A percentile compares a stretch with the other conserved stretches of the same genome.
These are phyloP conservation scores for Suillus luteus DNA, from an alignment of 768 basidiomycete genomes.

Conservation along the genomic window DNA sequence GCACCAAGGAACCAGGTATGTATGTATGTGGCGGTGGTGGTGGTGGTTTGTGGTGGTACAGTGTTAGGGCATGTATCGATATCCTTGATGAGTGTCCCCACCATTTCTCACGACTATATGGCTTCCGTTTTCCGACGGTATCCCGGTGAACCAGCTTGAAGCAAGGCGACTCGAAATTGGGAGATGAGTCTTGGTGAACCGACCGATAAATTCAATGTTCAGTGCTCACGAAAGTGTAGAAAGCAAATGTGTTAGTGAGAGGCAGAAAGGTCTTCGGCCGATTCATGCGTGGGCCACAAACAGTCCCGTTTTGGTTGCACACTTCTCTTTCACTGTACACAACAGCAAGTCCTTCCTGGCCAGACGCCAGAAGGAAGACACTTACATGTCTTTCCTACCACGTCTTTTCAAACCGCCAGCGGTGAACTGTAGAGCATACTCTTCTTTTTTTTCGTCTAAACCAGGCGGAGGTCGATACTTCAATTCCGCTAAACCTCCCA, in stretches of 20 bases:
- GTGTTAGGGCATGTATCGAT: neutral
- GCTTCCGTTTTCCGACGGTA: neutral
- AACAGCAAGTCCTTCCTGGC: constrained; percentile 2
- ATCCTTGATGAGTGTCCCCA: too few species aligned
- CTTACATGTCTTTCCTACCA: constrained; percentile 51
- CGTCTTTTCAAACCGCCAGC: constrained; percentile 51
- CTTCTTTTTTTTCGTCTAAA: constrained; percentile 79
- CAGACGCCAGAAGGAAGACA: constrained; percentile 9
- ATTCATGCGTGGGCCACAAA: neutral
- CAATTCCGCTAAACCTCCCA: constrained; percentile 69
- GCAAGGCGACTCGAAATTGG: neutral
- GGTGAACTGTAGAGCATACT: constrained; percentile 61
- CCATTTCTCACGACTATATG: neutral
- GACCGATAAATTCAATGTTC: neutral
- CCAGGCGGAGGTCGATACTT: constrained; percentile 75
- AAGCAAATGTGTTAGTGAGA: neutral
- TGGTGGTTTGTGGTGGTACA: neutral
- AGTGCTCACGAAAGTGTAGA: neutral
- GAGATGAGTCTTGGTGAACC: neutral
- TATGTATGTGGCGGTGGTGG: neutral
- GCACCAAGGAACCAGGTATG: neutral
- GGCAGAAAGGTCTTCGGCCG: constrained; percentile 4
- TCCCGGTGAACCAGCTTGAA: neutral
- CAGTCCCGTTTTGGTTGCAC: constrained; percentile 1
- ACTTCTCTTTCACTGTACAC: neutral